A percentile compares a stretch with the other conserved stretches of the same genome.
Evolutionary conservation across 2,329 filamentous ascomycete genomes (phyloP).

Genomic region (Alternaria viburni): DNA sequence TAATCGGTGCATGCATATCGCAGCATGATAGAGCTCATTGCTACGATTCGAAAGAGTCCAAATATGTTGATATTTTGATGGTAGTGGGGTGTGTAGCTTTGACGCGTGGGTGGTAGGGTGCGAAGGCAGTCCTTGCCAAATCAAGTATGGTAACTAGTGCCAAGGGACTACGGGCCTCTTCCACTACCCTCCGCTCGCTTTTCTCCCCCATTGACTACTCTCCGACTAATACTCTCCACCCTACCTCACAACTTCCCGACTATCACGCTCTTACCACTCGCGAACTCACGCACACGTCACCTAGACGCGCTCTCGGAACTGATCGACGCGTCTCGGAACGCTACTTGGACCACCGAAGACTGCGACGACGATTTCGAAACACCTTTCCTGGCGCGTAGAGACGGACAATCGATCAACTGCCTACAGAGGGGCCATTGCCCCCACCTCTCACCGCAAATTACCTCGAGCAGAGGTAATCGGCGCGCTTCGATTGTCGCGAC

Average conservation of each 20-base stretch:
- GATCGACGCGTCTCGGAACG: conserved; percentile 48
- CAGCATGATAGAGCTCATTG: conserved; percentile 15
- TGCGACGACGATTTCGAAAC: conserved; percentile 40
- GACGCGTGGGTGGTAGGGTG: conserved; percentile 34
- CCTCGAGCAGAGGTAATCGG: conserved; percentile 1
- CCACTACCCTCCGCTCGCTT: conserved; percentile 36
- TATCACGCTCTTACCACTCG: conserved; percentile 33
- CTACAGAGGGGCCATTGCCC: conserved; percentile 18
- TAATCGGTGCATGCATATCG: conserved; percentile 15
- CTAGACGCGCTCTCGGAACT: conserved; percentile 53
- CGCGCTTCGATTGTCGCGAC: conserved; percentile 31
- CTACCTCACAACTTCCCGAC: conserved; percentile 35
- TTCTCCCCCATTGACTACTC: conserved; percentile 42
- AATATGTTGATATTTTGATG: conserved; percentile 59
- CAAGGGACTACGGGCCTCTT: conserved; percentile 29
- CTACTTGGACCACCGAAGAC: conserved; percentile 36
- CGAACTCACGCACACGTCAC: conserved; percentile 35
- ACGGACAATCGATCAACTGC: conserved; percentile 13
- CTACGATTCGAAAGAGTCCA: conserved; percentile 69
- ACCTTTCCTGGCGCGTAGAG: conserved; percentile 27
- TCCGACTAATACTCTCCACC: conserved; percentile 42
- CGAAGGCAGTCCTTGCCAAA: conserved; percentile 35
- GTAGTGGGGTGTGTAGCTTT: conserved; percentile 36
- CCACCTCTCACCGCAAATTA: not conserved
- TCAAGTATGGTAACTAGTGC: conserved; percentile 30